phyloP scores from a whole-genome alignment of 352 stramenopile species.

The Blastocystis sp. region DNA sequence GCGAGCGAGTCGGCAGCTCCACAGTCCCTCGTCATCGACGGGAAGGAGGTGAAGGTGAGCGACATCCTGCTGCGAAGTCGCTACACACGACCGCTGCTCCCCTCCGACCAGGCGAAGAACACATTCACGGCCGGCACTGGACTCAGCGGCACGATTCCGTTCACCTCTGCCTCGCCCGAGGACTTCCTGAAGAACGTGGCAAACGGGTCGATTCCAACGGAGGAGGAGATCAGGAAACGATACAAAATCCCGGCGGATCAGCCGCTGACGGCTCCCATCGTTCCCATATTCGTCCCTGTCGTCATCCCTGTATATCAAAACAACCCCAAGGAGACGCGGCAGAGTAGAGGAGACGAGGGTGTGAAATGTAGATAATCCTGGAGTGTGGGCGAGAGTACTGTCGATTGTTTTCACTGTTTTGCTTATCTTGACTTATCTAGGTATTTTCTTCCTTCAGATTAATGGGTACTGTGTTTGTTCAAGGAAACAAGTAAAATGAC shows the following conservation, averaged over 20 bases:
- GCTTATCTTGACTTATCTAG: background rate
- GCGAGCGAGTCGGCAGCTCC: background rate
- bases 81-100: background rate
- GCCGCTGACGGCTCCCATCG: background rate
- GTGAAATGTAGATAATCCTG: background rate
- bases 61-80: background rate
- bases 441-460: background rate
- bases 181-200: background rate
- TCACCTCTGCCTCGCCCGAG: no score
- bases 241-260: background rate
- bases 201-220: background rate
- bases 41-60: background rate
- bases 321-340: background rate
- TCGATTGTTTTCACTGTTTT: background rate
- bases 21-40: background rate
- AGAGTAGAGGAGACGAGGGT: background rate
- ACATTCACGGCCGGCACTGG: background rate
- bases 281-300: slow-evolving; percentile 26
- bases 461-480: background rate
- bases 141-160: no score
- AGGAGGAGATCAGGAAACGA: background rate
- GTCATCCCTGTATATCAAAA: background rate
- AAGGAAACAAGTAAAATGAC: background rate
- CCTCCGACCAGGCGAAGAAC: background rate
- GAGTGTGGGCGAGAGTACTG: background rate